These are phyloP conservation scores for Phellinidium pouzarii DNA, from an alignment of 1,284 basidiomycete species.

Conservation along the genomic window DNA sequence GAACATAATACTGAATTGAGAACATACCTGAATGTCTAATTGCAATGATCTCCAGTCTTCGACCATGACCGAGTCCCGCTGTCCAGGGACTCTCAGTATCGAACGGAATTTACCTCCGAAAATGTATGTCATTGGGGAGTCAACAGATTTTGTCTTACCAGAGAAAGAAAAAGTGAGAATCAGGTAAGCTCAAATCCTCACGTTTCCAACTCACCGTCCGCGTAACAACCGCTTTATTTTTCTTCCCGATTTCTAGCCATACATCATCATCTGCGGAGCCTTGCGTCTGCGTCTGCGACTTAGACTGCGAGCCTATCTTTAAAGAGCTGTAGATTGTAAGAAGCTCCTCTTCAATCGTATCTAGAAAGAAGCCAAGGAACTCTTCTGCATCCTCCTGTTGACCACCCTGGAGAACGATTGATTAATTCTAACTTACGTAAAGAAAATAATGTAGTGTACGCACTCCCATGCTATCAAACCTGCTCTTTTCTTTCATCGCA, in stretches of 20 bases:
- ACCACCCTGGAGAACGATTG: constrained; percentile 50
- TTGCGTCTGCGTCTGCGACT: constrained; percentile 32
- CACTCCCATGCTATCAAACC: constrained; percentile 90
- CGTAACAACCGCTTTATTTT: constrained; percentile 80
- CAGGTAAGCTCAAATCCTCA: constrained; percentile 27
- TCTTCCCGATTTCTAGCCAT: constrained; percentile 93
- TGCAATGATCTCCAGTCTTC: constrained; percentile 91
- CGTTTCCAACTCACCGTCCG: constrained; percentile 45
- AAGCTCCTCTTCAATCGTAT: constrained; percentile 93
- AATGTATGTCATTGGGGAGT: constrained; percentile 86
- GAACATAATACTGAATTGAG: constrained; percentile 1
- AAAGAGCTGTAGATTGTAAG: constrained; percentile 54
- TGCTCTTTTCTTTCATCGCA: constrained; percentile 91
- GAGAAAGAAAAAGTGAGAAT: not conserved
- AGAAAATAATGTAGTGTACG: constrained; percentile 28
- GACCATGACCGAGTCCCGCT: constrained; percentile 83
- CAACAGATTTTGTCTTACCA: constrained; percentile 64
- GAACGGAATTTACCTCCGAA: constrained; percentile 95
- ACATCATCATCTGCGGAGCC: constrained; percentile 46
- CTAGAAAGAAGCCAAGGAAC: constrained; percentile 96
- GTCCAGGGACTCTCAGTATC: constrained; percentile 72
- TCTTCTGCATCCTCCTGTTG: constrained; percentile 99
- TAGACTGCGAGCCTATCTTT: constrained; percentile 27
- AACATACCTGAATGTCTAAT: constrained; percentile 78
- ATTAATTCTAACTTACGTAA: constrained; percentile 7